phyloP scores from a whole-genome alignment of 2,329 filamentous ascomycete genomes.

The Helicocarpus griseus region DNA sequence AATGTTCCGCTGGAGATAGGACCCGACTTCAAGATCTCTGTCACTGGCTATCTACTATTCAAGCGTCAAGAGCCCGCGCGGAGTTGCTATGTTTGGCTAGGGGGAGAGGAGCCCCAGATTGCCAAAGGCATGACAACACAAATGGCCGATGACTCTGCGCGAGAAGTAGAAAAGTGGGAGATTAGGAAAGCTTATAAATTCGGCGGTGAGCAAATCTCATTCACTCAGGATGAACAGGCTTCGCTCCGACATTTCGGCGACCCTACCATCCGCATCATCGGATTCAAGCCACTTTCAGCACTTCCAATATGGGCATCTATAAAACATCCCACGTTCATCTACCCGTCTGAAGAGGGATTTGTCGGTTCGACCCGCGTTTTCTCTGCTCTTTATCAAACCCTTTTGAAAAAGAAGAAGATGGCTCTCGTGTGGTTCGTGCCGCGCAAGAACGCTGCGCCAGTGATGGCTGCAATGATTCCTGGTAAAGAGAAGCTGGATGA shows the following conservation, averaged over 20 bases:
- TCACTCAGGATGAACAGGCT: conserved; percentile 74
- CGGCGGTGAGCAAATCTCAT: conserved; percentile 79
- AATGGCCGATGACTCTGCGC: conserved; percentile 66
- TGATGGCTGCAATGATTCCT: conserved; percentile 71
- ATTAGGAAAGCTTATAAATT: conserved; percentile 93
- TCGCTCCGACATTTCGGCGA: conserved; percentile 69
- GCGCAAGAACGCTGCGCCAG: conserved; percentile 67
- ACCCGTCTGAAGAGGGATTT: conserved; percentile 81
- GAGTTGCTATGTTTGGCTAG: conserved; percentile 79
- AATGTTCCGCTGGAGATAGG: conserved; percentile 81
- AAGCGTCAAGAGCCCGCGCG: conserved; percentile 73
- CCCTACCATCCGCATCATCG: conserved; percentile 77
- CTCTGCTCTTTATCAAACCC: conserved; percentile 78
- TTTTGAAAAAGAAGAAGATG: conserved; percentile 69
- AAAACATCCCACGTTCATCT: conserved; percentile 84
- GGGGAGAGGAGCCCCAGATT: conserved; percentile 76
- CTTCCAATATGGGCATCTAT: conserved; percentile 77
- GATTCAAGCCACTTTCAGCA: conserved; percentile 73
- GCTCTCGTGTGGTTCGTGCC: conserved; percentile 85
- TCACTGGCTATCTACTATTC: conserved; percentile 86
- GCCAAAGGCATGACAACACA: conserved; percentile 63
- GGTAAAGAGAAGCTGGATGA: conserved; percentile 58
- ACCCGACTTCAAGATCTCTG: conserved; percentile 72
- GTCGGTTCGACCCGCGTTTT: conserved; percentile 90
- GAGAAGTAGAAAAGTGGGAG: conserved; percentile 68